These are phyloP conservation scores for Pogostemon cablin DNA, from an alignment of 257 asterid species.

Conservation along the genomic window DNA sequence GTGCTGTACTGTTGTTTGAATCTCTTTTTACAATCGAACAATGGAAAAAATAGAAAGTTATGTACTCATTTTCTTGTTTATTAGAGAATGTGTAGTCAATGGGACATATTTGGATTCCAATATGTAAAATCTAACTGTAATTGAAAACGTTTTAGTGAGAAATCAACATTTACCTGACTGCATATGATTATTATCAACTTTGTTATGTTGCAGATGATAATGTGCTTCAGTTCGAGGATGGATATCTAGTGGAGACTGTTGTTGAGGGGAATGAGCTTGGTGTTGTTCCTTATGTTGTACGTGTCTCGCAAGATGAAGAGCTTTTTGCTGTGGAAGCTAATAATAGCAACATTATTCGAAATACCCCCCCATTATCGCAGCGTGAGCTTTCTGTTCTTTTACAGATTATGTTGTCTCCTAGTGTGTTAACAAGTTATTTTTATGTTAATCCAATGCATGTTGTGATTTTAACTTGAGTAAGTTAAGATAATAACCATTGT, in stretches of 20 bases:
- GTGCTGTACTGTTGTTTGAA: neutral
- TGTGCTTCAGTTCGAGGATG: constrained; percentile 86
- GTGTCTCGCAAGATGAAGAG: constrained; percentile 87
- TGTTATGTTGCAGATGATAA: constrained; percentile 59
- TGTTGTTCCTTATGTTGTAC: constrained; percentile 73
- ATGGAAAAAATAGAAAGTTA: neutral
- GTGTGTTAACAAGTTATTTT: too few species aligned
- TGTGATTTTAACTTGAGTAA: too few species aligned
- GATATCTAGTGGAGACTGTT: constrained; percentile 93
- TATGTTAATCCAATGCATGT: too few species aligned
- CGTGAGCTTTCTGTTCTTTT: constrained; percentile 44
- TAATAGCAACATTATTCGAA: constrained; percentile 81
- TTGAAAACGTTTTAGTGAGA: constrained; percentile 12
- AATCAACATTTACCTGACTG: constrained; percentile 1
- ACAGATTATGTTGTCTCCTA: neutral
- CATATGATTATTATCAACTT: constrained; percentile 11
- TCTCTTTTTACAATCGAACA: neutral
- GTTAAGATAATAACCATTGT: too few species aligned
- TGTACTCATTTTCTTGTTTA: neutral
- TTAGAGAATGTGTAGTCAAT: constrained; percentile 14
- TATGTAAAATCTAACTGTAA: constrained; percentile 4
- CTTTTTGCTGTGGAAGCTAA: constrained; percentile 90
- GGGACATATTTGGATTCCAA: neutral
- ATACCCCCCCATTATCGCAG: constrained; percentile 88
- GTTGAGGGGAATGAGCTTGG: constrained; percentile 94